Evolutionary conservation across 2,329 filamentous ascomycete genomes (phyloP), one percentile per base, ranked within the genome.

Genomic region (Botryotinia convoluta): DNA sequence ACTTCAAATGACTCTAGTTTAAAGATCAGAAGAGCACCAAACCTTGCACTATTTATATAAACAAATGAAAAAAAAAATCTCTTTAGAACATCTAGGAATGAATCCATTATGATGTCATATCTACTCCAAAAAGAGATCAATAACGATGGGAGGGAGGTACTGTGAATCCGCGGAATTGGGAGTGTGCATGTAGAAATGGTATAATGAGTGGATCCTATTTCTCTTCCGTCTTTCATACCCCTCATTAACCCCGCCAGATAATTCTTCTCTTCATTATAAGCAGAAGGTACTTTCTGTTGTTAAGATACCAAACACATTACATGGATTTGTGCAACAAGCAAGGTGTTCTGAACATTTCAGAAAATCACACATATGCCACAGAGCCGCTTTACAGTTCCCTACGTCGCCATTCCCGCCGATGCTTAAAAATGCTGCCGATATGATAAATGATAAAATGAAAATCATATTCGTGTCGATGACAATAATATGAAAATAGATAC

Each of bases 321-420:
- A 45, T 45, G 14, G 2, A 3, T 2, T 0, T 9, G 7, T 8
- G 18, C 3, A 1, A 0, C 1, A 20, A 2, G 6, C 18, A 1
- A 8, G 48, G 10, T n/a, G 4, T 51, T 51, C 48, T n/a, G 48
- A 51, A 10, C 9, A 6, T n/a, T 51, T n/a, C n/a, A n/a, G n/a
- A n/a, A n/a, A n/a, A n/a, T n/a, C n/a, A n/a, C n/a, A n/a, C n/a
- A n/a, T n/a, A n/a, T n/a, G n/a, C n/a, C n/a, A n/a, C n/a, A n/a
- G n/a, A n/a, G n/a, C n/a, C n/a, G n/a, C n/a, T n/a, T n/a, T n/a
- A n/a, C n/a, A n/a, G n/a, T n/a, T n/a, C n/a, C n/a, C n/a, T n/a
- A n/a, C n/a, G n/a, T n/a, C n/a, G n/a, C n/a, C n/a, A n/a, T n/a
- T 51, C 10, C 10, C 26, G 26, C 2, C 22, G 12, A 51, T 51